These are phyloP conservation scores for Panaeolus cyanescens DNA, from an alignment of 768 basidiomycete species.

Conservation along the genomic window DNA sequence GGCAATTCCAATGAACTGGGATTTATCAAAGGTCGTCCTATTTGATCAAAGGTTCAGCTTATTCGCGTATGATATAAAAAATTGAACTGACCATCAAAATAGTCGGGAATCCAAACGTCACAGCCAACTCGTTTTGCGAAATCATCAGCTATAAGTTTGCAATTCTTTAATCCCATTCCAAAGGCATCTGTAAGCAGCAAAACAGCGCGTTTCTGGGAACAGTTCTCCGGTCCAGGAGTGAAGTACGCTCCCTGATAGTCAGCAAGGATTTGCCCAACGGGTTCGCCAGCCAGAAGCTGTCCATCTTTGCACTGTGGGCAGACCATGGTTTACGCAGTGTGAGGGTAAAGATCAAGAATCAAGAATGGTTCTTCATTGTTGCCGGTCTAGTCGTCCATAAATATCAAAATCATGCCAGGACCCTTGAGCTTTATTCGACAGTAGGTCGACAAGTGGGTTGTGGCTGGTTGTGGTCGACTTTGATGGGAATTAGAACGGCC, in stretches of 20 bases:
- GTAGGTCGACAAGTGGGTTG: too few relatives aligned
- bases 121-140: conserved; percentile 43
- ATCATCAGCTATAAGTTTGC: conserved; percentile 53
- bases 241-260: conserved; percentile 43
- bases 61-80: not conserved
- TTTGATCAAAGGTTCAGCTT: not conserved
- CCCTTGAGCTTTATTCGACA: too few relatives aligned
- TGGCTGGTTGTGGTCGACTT: too few relatives aligned
- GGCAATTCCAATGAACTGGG: conserved; percentile 25
- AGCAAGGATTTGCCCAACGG: conserved; percentile 37
- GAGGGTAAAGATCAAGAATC: not conserved
- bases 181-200: conserved; percentile 58
- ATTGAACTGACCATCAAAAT: conserved; percentile 41
- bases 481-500: too few relatives aligned
- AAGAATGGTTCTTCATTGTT: not conserved
- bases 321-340: conserved; percentile 22
- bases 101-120: conserved; percentile 61
- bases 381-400: not conserved
- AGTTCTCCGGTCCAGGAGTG: conserved; percentile 25
- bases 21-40: conserved; percentile 32
- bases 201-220: conserved; percentile 33
- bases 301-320: conserved; percentile 49
- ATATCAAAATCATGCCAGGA: not conserved
- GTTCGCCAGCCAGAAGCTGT: conserved; percentile 43
- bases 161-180: conserved; percentile 50